Evolutionary conservation across 2,329 filamentous ascomycete species (phyloP).

Genomic region (Fusarium praegraminearum): DNA sequence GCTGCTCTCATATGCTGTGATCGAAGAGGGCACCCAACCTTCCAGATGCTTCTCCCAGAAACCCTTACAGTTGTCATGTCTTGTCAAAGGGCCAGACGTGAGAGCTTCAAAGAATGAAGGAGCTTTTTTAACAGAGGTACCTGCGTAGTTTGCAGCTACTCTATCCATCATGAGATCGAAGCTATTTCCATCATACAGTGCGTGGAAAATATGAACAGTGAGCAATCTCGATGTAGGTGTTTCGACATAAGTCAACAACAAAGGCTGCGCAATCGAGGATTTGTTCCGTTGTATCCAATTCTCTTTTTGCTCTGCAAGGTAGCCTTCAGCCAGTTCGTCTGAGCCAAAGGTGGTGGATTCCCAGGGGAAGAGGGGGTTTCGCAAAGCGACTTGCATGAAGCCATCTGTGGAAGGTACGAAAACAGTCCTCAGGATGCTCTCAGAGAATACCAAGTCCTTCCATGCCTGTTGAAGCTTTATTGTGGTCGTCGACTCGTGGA

Average conservation of each 20-base stretch:
- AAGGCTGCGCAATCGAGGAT: conserved; percentile 27
- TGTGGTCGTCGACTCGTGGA: conserved; percentile 61
- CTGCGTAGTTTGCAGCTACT: conserved; percentile 55
- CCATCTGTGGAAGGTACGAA: conserved; percentile 82
- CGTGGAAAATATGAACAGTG: conserved; percentile 82
- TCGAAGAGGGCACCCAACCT: conserved; percentile 42
- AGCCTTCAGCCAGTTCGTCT: conserved; percentile 49
- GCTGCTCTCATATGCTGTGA: conserved; percentile 20
- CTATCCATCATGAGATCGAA: conserved; percentile 74
- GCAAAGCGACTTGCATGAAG: conserved; percentile 77
- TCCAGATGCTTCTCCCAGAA: conserved; percentile 77
- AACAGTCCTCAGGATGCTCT: conserved; percentile 76
- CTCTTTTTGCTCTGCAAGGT: conserved; percentile 53
- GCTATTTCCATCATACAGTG: conserved; percentile 86
- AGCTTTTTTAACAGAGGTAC: conserved; percentile 46
- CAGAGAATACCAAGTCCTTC: conserved; percentile 60
- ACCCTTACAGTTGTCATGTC: conserved; percentile 53
- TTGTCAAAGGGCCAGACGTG: conserved; percentile 74
- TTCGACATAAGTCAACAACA: conserved; percentile 54
- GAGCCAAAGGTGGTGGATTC: conserved; percentile 49
- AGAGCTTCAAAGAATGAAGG: conserved; percentile 76
- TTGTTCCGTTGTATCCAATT: conserved; percentile 68
- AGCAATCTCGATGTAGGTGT: conserved; percentile 62
- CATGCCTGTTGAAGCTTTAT: conserved; percentile 68
- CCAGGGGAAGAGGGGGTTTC: conserved; percentile 59